Evolutionary conservation across 176 grass and related monocot species (phyloP).

Genomic region (Thalia dealbata): DNA sequence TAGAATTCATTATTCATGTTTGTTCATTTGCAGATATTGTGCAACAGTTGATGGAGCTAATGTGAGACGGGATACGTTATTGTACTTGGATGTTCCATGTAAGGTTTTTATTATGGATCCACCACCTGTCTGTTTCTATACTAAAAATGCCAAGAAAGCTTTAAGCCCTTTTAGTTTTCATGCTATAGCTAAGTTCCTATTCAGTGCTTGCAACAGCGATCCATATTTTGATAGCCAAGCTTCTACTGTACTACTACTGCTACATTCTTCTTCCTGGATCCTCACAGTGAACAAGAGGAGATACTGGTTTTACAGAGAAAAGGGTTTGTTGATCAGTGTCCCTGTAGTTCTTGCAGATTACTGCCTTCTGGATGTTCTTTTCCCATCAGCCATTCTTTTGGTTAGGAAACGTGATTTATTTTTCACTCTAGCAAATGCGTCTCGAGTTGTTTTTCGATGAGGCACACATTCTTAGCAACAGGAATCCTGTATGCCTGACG

Average conservation of each 20-base stretch:
- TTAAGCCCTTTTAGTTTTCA: not conserved
- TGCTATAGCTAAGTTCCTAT: not conserved
- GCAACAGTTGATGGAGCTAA: conserved; percentile 71
- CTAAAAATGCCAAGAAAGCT: not conserved
- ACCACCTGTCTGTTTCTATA: not conserved
- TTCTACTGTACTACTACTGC: not conserved
- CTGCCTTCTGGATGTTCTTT: too few relatives aligned
- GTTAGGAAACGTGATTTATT: too few relatives aligned
- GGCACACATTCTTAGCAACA: too few relatives aligned
- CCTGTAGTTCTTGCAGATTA: too few relatives aligned
- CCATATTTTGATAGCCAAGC: not conserved
- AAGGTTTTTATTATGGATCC: not conserved
- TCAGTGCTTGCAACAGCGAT: not conserved
- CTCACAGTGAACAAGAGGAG: not conserved
- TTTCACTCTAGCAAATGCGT: too few relatives aligned
- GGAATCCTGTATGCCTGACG: too few relatives aligned
- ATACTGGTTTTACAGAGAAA: too few relatives aligned
- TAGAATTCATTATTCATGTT: not conserved
- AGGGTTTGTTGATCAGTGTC: too few relatives aligned
- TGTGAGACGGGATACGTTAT: conserved; percentile 20
- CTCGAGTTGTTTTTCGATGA: too few relatives aligned
- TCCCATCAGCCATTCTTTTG: too few relatives aligned
- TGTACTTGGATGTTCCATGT: not conserved
- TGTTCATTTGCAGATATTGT: conserved; percentile 58
- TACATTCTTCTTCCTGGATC: not conserved